Evolutionary conservation across 352 stramenopile species (phyloP).

Genomic region (Phytophthora ohioensis): DNA sequence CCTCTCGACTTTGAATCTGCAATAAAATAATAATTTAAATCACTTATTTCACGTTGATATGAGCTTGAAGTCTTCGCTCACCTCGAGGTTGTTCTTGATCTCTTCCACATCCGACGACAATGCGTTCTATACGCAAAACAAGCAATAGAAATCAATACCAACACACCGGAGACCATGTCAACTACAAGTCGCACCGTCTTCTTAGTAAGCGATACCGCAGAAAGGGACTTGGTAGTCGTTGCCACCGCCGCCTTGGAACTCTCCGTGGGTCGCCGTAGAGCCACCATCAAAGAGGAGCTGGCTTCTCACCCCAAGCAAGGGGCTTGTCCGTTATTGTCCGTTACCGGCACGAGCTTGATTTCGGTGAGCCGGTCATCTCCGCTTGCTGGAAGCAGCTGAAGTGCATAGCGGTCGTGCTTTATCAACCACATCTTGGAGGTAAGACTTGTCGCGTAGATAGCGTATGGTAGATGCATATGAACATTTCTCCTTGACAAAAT

Average conservation of each 20-base stretch:
- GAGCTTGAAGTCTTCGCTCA: conserved; percentile 6
- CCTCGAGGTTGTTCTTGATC: conserved; percentile 66
- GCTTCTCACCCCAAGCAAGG: background rate
- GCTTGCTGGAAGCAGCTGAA: background rate
- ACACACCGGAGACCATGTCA: background rate
- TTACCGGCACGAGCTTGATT: background rate
- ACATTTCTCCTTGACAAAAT: too few relatives aligned
- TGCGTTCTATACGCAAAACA: conserved; percentile 42
- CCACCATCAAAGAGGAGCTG: conserved; percentile 22
- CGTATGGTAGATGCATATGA: too few relatives aligned
- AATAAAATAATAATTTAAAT: conserved; percentile 13
- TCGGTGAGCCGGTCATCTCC: conserved; percentile 6
- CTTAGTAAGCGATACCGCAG: conserved; percentile 63
- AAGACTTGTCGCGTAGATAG: too few relatives aligned
- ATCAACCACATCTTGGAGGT: background rate
- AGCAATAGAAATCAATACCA: background rate
- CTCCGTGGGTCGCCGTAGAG: conserved; percentile 48
- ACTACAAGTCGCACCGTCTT: conserved; percentile 48
- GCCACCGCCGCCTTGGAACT: conserved; percentile 56
- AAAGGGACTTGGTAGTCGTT: conserved; percentile 63
- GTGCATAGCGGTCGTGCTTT: background rate
- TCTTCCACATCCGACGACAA: conserved; percentile 62
- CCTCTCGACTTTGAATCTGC: conserved; percentile 54
- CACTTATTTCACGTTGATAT: too few relatives aligned
- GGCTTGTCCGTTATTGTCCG: conserved; percentile 28